A percentile compares a stretch with the other conserved stretches of the same genome.
phyloP scores from a whole-genome alignment of 208 protist species.

The Acanthamoeba culbertsoni region DNA sequence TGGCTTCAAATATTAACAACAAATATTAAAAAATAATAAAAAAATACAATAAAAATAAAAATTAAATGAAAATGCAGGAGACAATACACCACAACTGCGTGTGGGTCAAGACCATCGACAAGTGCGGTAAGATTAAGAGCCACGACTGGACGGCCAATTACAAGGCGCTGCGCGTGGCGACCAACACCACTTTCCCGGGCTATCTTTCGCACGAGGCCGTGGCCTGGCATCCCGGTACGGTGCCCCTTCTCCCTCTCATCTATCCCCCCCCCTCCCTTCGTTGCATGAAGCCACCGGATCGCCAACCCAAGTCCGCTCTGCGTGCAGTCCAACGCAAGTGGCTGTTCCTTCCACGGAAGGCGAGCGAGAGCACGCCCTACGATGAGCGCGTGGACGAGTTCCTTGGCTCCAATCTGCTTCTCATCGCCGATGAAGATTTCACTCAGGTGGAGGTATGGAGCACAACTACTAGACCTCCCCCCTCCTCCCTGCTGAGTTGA shows the following conservation, averaged over 20 bases:
- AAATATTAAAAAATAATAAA: too few species aligned
- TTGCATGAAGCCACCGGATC: too few species aligned
- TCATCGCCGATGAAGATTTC: constrained; percentile 58
- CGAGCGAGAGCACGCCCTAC: constrained; percentile 69
- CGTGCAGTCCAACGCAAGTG: constrained; percentile 60
- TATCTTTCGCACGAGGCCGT: constrained; percentile 74
- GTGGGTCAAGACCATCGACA: constrained; percentile 71
- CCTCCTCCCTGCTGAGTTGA: background rate
- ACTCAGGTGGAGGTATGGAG: background rate
- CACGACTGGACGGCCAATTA: constrained; percentile 70
- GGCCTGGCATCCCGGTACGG: constrained; percentile 22
- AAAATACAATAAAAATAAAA: background rate
- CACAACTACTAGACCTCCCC: background rate
- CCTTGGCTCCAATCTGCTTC: constrained; percentile 41
- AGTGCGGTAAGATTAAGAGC: constrained; percentile 39
- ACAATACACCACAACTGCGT: constrained; percentile 63
- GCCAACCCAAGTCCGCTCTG: background rate
- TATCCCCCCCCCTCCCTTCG: background rate
- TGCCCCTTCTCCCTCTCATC: background rate
- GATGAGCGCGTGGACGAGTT: constrained; percentile 63
- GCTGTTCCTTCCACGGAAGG: constrained; percentile 76
- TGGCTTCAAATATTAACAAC: background rate
- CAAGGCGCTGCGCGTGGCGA: constrained; percentile 52
- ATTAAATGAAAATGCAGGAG: too few species aligned
- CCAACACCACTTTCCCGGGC: constrained; percentile 67